Evolutionary conservation across 768 basidiomycete genomes (phyloP).

Genomic region (Hirschioporus abietinus): DNA sequence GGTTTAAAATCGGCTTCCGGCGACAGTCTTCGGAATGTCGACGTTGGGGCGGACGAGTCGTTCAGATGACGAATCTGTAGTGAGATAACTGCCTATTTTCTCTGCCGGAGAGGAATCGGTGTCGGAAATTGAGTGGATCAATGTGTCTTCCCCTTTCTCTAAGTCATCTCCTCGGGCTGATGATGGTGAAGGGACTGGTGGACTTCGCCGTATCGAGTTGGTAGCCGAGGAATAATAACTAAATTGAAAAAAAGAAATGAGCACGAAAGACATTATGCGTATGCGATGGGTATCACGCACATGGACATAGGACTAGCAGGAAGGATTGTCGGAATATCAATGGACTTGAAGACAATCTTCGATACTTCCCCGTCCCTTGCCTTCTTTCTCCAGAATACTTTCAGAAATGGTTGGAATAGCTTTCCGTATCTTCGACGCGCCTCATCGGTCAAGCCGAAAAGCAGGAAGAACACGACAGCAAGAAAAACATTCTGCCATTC

Average conservation of each 20-base stretch:
- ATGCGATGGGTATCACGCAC: neutral
- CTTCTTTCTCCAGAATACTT: neutral
- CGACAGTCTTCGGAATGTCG: neutral
- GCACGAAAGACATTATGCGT: neutral
- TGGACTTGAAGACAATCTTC: neutral
- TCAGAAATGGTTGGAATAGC: slow-evolving; percentile 19
- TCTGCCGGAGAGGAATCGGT: neutral
- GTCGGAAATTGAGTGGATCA: neutral
- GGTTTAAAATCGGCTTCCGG: neutral
- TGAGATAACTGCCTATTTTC: neutral
- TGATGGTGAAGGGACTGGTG: neutral
- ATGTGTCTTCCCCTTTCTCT: neutral
- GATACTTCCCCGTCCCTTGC: neutral
- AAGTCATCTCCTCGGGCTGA: neutral
- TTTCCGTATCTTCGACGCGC: slow-evolving; percentile 48
- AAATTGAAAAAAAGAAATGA: neutral
- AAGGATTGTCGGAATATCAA: neutral
- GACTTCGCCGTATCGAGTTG: neutral
- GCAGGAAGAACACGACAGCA: slow-evolving; percentile 54
- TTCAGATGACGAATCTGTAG: neutral
- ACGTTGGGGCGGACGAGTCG: neutral
- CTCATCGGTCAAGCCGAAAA: slow-evolving; percentile 63
- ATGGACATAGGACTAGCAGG: neutral
- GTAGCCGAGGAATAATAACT: neutral
- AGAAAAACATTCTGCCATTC: slow-evolving; percentile 40